Percentiles rank a stretch among this genome's conserved stretches.
These are phyloP conservation scores for Metarhizium album DNA, from an alignment of 2,329 filamentous ascomycete genomes.

Conservation along the genomic window DNA sequence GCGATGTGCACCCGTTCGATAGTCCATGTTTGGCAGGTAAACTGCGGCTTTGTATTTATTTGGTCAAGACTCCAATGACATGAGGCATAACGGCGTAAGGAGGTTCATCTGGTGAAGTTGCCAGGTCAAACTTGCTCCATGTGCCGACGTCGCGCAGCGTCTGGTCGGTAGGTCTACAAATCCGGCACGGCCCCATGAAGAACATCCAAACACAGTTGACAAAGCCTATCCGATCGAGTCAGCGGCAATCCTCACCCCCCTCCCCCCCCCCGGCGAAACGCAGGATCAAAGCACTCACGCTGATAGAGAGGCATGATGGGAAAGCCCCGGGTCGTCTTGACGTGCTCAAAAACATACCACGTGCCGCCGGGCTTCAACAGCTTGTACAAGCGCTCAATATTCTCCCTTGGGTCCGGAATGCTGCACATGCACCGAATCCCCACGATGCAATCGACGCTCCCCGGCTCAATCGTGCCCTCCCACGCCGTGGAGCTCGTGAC, in stretches of 20 bases:
- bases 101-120: constrained; percentile 26
- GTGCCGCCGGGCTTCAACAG: constrained; percentile 50
- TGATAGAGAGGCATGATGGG: constrained; percentile 37
- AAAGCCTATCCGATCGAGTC: constrained; percentile 25
- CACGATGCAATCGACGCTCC: constrained; percentile 47
- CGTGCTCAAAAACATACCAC: constrained; percentile 56
- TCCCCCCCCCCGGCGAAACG: neutral
- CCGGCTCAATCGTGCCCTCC: constrained; percentile 36
- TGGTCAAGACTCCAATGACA: constrained; percentile 40
- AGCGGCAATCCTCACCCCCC: neutral
- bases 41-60: constrained; percentile 20
- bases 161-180: constrained; percentile 37
- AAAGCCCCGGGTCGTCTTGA: constrained; percentile 29
- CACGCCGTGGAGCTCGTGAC: constrained; percentile 31
- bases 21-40: neutral
- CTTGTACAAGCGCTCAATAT: constrained; percentile 43
- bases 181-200: constrained; percentile 39
- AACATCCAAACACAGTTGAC: constrained; percentile 43
- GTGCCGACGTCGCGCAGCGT: constrained; percentile 36
- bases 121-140: constrained; percentile 40
- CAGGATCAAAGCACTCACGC: constrained; percentile 26
- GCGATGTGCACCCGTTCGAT: neutral
- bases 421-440: constrained; percentile 52
- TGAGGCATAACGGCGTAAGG: constrained; percentile 37
- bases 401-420: constrained; percentile 47